Percentiles rank a stretch among this genome's conserved stretches.
Conservation (phyloP, 1,284 basidiomycete species). For the Clitocybe nebularis region DNA sequence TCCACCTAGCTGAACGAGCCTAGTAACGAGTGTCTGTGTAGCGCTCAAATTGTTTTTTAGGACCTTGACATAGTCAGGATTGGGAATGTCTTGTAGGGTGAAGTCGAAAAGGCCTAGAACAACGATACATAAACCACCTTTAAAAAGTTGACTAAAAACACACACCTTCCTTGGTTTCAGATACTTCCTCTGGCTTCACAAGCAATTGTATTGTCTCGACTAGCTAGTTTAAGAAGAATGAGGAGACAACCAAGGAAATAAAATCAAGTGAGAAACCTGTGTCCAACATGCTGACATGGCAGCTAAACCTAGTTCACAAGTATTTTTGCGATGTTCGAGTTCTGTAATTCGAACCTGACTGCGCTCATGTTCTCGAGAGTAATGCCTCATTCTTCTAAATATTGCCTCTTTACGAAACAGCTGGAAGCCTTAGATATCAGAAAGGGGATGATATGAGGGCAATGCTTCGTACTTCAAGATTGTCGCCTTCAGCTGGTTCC, state of each 20-base stretch:
- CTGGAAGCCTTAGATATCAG: constrained; percentile 33
- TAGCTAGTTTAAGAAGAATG: constrained; percentile 39
- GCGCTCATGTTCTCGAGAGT: constrained; percentile 77
- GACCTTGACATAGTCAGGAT: constrained; percentile 41
- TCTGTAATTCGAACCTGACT: constrained; percentile 66
- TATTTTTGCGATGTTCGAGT: constrained; percentile 68
- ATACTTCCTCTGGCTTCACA: constrained; percentile 51
- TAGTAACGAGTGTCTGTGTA: constrained; percentile 57
- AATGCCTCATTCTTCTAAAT: constrained; percentile 88
- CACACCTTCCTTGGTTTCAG: constrained; percentile 35
- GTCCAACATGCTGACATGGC: constrained; percentile 88
- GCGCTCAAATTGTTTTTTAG: constrained; percentile 54
- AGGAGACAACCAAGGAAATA: constrained; percentile 6
- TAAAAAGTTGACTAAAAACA: constrained; percentile 36
- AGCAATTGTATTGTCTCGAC: constrained; percentile 65
- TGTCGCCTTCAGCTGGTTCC: constrained; percentile 58
- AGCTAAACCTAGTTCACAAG: constrained; percentile 75
- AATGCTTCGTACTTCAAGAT: constrained; percentile 60
- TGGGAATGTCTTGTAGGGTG: constrained; percentile 44
- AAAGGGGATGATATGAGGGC: constrained; percentile 14
- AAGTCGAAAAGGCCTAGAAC: constrained; percentile 49
- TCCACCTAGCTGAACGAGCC: constrained; percentile 48
- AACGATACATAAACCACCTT: constrained; percentile 22
- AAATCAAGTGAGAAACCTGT: constrained; percentile 53
- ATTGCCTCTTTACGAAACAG: constrained; percentile 89